Evolutionary conservation across 2,329 filamentous ascomycete genomes (phyloP).

Genomic region (Verticillium dahliae): DNA sequence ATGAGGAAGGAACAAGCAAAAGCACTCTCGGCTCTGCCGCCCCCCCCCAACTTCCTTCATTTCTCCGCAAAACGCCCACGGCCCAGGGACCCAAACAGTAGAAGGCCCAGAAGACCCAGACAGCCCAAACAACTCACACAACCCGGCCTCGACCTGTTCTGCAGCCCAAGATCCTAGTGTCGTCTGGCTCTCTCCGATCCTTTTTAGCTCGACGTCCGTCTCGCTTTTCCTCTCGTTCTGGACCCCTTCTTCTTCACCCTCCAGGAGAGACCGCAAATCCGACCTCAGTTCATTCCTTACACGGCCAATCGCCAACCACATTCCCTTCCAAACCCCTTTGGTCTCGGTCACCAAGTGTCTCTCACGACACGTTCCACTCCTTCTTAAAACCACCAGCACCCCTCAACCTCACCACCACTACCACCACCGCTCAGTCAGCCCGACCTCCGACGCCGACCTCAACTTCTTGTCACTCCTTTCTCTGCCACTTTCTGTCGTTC

Average conservation of each 20-base stretch:
- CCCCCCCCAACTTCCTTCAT: background rate
- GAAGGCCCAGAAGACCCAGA: no score
- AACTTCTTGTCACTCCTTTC: conserved; percentile 12
- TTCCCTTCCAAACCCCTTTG: conserved; percentile 4
- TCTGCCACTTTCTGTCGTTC: background rate
- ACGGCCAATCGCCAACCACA: background rate
- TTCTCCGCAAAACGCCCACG: background rate
- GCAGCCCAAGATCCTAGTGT: background rate
- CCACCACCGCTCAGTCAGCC: conserved; percentile 1
- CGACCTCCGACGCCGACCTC: background rate
- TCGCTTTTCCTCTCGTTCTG: conserved; percentile 2
- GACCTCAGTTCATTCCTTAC: conserved; percentile 4
- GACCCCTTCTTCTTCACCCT: conserved; percentile 4
- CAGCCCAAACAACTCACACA: background rate
- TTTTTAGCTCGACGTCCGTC: conserved; percentile 5
- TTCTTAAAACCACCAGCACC: conserved; percentile 7
- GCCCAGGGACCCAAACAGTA: background rate
- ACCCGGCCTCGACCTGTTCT: background rate
- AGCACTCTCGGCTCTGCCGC: background rate
- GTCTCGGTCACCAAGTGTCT: conserved; percentile 9
- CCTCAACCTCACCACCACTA: conserved; percentile 3
- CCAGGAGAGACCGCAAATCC: conserved; percentile 3
- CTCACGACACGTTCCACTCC: conserved; percentile 12
- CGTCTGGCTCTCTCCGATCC: background rate
- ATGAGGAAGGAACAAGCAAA: background rate